These are phyloP conservation scores for Nadsonia starkeyi-henricii DNA, from an alignment of 1,139 yeast genomes.

Conservation along the genomic window DNA sequence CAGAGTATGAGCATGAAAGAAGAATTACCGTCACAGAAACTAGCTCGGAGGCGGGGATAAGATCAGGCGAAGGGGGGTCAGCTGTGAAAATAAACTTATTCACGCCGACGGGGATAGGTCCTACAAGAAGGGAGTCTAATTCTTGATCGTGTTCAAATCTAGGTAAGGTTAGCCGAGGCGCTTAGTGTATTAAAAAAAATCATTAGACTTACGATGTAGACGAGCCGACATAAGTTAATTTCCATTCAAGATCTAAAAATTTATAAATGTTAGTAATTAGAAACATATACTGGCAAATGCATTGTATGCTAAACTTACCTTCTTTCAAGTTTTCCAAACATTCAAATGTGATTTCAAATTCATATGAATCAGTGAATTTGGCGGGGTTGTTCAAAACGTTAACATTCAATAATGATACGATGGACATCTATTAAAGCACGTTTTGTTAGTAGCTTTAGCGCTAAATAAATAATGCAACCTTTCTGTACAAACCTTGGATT, in stretches of 20 bases:
- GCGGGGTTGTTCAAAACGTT: slow-evolving; percentile 94
- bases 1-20: slow-evolving; percentile 84
- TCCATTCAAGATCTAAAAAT: slow-evolving; percentile 74
- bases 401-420: slow-evolving; percentile 82
- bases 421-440: slow-evolving; percentile 47
- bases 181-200: not conserved
- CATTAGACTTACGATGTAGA: slow-evolving; percentile 47
- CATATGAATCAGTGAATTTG: slow-evolving; percentile 81
- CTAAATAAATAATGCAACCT: not conserved
- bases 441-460: not conserved
- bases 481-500: too few species aligned
- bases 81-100: slow-evolving; percentile 88
- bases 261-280: not conserved
- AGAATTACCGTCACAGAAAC: slow-evolving; percentile 90
- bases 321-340: slow-evolving; percentile 87
- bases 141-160: slow-evolving; percentile 87
- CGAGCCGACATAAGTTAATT: slow-evolving; percentile 89
- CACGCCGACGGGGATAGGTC: slow-evolving; percentile 96
- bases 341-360: slow-evolving; percentile 93
- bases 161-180: slow-evolving; percentile 3
- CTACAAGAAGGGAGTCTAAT: slow-evolving; percentile 84
- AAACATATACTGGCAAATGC: too few species aligned
- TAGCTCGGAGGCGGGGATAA: slow-evolving; percentile 89
- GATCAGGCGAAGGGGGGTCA: slow-evolving; percentile 91
- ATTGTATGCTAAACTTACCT: slow-evolving; percentile 18